Evolutionary conservation across 192 early-diverging fungal species (phyloP).

Genomic region (Backusella circina): DNA sequence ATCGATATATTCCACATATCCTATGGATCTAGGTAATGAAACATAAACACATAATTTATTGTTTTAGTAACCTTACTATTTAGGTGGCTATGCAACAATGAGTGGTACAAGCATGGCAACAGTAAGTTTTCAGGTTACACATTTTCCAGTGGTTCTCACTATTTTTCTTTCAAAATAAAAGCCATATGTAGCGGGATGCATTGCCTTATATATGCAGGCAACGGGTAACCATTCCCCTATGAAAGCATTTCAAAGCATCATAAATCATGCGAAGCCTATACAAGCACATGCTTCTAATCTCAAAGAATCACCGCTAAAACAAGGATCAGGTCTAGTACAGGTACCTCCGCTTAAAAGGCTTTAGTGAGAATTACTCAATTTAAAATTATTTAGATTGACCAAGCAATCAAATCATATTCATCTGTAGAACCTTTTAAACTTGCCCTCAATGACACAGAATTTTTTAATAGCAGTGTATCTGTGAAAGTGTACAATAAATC

Average conservation of each 20-base stretch:
- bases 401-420: conserved; percentile 26
- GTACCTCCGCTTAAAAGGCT: neutral
- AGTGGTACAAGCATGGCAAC: conserved; percentile 60
- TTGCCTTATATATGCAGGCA: conserved; percentile 43
- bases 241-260: conserved; percentile 21
- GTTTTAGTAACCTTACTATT: conserved; percentile 9
- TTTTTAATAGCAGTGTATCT: conserved; percentile 19
- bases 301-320: conserved; percentile 12
- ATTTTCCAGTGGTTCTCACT: neutral
- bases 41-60: conserved; percentile 7
- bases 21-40: conserved; percentile 35
- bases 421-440: conserved; percentile 37
- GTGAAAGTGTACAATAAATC: conserved; percentile 40
- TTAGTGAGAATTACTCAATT: neutral
- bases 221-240: neutral
- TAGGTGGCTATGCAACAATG: conserved; percentile 35
- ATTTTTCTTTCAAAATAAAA: neutral
- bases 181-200: conserved; percentile 46
- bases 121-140: conserved; percentile 7
- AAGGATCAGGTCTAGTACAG: conserved; percentile 51
- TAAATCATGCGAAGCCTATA: conserved; percentile 21
- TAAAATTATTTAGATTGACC: conserved; percentile 39
- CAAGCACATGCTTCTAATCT: neutral
- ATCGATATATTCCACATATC: conserved; percentile 45
- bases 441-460: conserved; percentile 41